Conservation (phyloP, 805 yeast species). For the Pichia scutulata region DNA sequence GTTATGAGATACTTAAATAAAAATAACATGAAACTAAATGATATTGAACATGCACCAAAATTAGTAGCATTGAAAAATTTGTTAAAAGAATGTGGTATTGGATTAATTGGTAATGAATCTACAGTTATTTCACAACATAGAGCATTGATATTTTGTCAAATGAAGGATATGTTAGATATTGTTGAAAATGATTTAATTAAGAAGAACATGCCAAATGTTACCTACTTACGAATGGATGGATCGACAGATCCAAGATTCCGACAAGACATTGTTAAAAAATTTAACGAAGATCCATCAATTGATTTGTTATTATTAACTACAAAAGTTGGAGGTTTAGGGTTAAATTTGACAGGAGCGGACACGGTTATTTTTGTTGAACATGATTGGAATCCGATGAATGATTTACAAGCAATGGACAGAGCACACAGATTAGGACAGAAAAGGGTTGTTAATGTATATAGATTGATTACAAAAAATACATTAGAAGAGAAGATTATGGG, state of each 20-base stretch:
- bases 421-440: conserved; percentile 98
- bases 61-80: conserved; percentile 72
- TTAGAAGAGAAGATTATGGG: conserved; percentile 98
- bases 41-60: conserved; percentile 86
- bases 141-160: conserved; percentile 90
- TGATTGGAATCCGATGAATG: conserved; percentile 99
- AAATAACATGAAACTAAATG: conserved; percentile 54
- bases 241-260: conserved; percentile 87
- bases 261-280: conserved; percentile 83
- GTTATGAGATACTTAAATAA: conserved; percentile 53
- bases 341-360: conserved; percentile 96
- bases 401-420: conserved; percentile 97
- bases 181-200: conserved; percentile 84
- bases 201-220: conserved; percentile 81
- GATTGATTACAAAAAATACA: conserved; percentile 88
- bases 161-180: conserved; percentile 96
- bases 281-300: conserved; percentile 94
- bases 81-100: conserved; percentile 89
- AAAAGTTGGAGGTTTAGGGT: conserved; percentile 98
- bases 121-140: conserved; percentile 87
- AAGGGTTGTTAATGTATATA: conserved; percentile 93
- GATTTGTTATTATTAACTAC: conserved; percentile 89
- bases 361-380: conserved; percentile 99
- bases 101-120: conserved; percentile 31
- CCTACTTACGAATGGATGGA: conserved; percentile 93